Conservation (phyloP, 2,329 filamentous ascomycete species). For the Diaporthe sp. region DNA sequence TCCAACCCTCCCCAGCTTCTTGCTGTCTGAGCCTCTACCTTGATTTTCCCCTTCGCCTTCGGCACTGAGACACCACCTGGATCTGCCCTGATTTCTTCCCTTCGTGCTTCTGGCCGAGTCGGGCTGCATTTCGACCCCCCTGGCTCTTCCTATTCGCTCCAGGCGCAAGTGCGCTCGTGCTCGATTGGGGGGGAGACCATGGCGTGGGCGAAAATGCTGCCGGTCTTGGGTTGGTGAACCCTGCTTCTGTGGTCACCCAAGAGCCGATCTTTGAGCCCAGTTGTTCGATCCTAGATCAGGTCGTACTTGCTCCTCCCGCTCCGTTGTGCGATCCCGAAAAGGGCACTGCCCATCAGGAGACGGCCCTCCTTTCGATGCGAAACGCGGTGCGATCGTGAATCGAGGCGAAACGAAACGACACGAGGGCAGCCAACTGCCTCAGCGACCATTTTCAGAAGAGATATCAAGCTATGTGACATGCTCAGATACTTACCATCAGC, state of each 20-base stretch:
- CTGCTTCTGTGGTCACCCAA: constrained; percentile 2
- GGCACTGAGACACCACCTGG: neutral
- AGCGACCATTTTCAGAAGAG: neutral
- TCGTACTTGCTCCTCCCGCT: constrained; percentile 27
- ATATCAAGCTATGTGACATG: neutral
- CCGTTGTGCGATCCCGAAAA: constrained; percentile 39
- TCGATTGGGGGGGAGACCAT: neutral
- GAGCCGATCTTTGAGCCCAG: constrained; percentile 10
- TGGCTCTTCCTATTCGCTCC: neutral
- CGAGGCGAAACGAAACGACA: neutral
- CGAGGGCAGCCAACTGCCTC: constrained; percentile 11
- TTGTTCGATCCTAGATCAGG: constrained; percentile 20
- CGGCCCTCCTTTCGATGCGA: neutral
- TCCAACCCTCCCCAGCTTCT: constrained; percentile 32
- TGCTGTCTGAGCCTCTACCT: constrained; percentile 35
- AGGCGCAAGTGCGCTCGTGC: constrained; percentile 19
- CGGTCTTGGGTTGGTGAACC: neutral
- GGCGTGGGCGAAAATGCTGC: neutral
- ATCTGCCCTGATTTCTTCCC: neutral
- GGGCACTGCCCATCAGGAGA: neutral
- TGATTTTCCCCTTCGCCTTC: constrained; percentile 34
- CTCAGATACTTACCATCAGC: constrained; percentile 35
- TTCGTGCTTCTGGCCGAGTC: neutral
- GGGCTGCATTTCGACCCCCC: neutral
- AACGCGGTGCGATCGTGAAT: neutral